Conservation (phyloP, 768 basidiomycete species). For the Panaeolus cyanescens region DNA sequence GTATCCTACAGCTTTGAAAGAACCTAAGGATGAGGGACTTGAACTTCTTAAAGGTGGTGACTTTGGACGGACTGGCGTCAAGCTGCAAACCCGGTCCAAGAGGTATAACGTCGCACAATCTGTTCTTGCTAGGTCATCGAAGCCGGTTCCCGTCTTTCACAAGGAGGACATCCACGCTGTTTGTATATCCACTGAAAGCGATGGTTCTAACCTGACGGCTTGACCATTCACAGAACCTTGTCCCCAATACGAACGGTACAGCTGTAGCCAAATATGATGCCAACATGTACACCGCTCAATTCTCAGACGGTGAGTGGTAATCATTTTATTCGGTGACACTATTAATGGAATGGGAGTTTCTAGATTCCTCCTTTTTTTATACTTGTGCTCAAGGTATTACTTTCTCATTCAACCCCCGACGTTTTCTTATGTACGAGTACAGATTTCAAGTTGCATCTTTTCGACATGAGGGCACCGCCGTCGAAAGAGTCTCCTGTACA, state of each 20-base stretch:
- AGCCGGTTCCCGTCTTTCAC: slow-evolving; percentile 30
- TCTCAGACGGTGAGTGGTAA: slow-evolving; percentile 58
- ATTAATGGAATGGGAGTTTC: neutral
- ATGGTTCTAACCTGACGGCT: neutral
- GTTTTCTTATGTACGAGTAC: neutral
- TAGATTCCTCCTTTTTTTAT: slow-evolving; percentile 91
- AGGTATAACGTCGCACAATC: slow-evolving; percentile 49
- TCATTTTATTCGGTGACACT: neutral
- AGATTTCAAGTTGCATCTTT: slow-evolving; percentile 92
- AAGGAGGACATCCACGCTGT: slow-evolving; percentile 63
- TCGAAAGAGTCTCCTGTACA: slow-evolving; percentile 17
- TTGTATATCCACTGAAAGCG: slow-evolving; percentile 20
- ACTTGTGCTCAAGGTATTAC: slow-evolving; percentile 81
- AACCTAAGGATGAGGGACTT: slow-evolving; percentile 66
- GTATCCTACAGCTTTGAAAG: slow-evolving; percentile 39
- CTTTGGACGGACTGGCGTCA: slow-evolving; percentile 68
- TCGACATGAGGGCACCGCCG: slow-evolving; percentile 64
- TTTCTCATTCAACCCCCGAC: neutral
- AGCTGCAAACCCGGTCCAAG: slow-evolving; percentile 43
- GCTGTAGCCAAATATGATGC: slow-evolving; percentile 71
- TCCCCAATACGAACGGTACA: slow-evolving; percentile 82
- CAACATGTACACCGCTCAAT: slow-evolving; percentile 87
- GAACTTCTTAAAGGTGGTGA: slow-evolving; percentile 75
- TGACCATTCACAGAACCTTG: slow-evolving; percentile 49
- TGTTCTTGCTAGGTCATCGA: slow-evolving; percentile 43